These are phyloP conservation scores for Penicillium expansum DNA, from an alignment of 2,329 filamentous ascomycete species.

Conservation along the genomic window DNA sequence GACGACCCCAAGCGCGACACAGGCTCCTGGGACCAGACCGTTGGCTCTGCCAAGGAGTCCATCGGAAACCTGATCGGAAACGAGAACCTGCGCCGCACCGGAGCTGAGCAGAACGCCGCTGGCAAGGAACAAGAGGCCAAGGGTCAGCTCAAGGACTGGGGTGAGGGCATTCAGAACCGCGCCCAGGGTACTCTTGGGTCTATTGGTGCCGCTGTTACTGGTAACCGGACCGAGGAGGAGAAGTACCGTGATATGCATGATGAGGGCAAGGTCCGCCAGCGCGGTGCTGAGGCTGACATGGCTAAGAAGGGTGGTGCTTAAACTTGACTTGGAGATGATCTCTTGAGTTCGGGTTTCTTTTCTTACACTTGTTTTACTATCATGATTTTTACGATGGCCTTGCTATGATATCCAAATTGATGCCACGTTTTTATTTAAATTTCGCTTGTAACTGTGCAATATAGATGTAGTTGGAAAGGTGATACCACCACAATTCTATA, in stretches of 20 bases:
- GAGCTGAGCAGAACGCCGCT: conserved; percentile 72
- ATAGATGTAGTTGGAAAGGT: background rate
- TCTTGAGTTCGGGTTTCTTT: background rate
- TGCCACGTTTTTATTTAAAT: background rate
- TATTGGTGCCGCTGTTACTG: conserved; percentile 68
- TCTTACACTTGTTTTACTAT: background rate
- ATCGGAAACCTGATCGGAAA: conserved; percentile 72
- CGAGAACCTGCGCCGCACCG: conserved; percentile 70
- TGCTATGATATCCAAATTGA: conserved; percentile 22
- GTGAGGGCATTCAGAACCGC: conserved; percentile 65
- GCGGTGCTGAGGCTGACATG: conserved; percentile 77
- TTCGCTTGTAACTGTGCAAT: background rate
- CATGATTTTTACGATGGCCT: conserved; percentile 14
- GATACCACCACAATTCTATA: too few species aligned
- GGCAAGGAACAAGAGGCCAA: conserved; percentile 80
- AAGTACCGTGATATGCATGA: conserved; percentile 71
- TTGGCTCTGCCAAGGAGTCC: conserved; percentile 81
- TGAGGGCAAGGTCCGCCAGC: conserved; percentile 77
- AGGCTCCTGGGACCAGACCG: conserved; percentile 82
- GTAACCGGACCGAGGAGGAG: conserved; percentile 63
- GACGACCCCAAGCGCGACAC: conserved; percentile 70
- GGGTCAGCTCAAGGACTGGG: conserved; percentile 74
- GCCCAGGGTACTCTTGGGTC: conserved; percentile 68
- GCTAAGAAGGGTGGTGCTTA: conserved; percentile 54
- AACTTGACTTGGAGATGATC: background rate